These are phyloP conservation scores for Pouteria campechiana DNA, from an alignment of 179 eudicot species.

Conservation along the genomic window DNA sequence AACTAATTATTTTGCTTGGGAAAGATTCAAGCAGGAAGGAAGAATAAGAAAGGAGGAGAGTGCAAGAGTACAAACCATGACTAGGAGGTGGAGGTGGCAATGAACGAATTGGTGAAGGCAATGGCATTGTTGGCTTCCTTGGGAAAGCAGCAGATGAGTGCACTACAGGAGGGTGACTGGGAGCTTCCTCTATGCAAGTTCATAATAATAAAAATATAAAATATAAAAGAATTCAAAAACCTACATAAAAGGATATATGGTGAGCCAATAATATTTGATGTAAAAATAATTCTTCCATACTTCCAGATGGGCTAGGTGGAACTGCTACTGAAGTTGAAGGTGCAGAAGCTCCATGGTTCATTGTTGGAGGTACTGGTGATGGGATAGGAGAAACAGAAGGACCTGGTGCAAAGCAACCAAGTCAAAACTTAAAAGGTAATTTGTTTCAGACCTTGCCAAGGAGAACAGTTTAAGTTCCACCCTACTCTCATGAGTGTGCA, in stretches of 20 bases:
- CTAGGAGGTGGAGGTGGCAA: slow-evolving; percentile 81
- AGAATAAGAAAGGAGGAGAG: not conserved
- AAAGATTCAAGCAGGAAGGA: not conserved
- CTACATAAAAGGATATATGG: not conserved
- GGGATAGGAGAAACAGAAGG: slow-evolving; percentile 26
- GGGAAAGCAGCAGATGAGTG: slow-evolving; percentile 34
- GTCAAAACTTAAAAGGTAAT: not conserved
- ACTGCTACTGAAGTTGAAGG: slow-evolving; percentile 22
- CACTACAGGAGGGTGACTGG: slow-evolving; percentile 26
- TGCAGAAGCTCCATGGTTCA: slow-evolving; percentile 17
- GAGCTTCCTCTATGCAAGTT: slow-evolving; percentile 19
- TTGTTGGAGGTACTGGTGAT: no score
- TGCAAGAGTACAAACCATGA: slow-evolving; percentile 39
- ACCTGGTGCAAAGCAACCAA: slow-evolving; percentile 6
- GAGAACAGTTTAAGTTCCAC: not conserved
- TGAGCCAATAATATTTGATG: not conserved
- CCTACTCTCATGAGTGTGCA: not conserved
- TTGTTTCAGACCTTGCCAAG: not conserved
- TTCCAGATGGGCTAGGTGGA: slow-evolving; percentile 14
- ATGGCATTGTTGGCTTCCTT: slow-evolving; percentile 19
- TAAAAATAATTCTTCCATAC: slow-evolving; percentile 10
- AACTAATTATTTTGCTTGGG: not conserved
- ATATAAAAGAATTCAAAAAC: not conserved
- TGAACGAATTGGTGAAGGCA: slow-evolving; percentile 29
- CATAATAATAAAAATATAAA: not conserved